phyloP scores from a whole-genome alignment of 192 early-diverging fungal genomes.

The Gaertneriomyces sp. region DNA sequence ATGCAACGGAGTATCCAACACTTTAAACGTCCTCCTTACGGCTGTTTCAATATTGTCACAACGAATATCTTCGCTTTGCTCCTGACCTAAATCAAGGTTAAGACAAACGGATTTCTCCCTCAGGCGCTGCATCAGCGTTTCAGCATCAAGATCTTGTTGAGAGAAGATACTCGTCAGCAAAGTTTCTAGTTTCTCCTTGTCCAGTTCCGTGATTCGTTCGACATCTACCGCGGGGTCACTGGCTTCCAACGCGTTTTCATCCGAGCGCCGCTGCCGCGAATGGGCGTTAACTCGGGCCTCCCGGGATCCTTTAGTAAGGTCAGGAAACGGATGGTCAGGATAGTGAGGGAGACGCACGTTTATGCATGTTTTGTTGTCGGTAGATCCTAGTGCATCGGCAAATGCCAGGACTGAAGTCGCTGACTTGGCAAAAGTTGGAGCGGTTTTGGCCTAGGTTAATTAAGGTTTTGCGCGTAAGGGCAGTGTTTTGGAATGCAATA shows the following conservation, averaged over 20 bases:
- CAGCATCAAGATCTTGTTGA: no score
- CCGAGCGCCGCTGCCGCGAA: background rate
- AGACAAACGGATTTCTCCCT: no score
- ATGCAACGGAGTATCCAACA: no score
- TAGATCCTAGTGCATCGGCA: slow-evolving; percentile 14
- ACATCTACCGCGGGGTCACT: background rate
- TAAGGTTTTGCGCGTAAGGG: no score
- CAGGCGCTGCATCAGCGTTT: no score
- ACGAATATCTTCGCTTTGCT: no score
- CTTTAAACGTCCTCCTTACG: no score
- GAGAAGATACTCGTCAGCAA: background rate
- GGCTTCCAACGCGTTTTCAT: slow-evolving; percentile 6
- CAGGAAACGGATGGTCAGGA: background rate
- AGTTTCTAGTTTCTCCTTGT: background rate
- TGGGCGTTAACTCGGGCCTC: slow-evolving; percentile 2
- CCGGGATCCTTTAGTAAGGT: background rate
- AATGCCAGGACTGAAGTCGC: background rate
- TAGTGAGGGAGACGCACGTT: slow-evolving; percentile 9
- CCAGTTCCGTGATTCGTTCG: background rate
- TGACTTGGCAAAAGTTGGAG: background rate
- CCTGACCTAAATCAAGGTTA: no score
- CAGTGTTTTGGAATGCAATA: no score
- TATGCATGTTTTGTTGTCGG: slow-evolving; percentile 19
- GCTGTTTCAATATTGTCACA: no score
- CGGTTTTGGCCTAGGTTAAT: background rate